These are phyloP conservation scores for Malania oleifera DNA, from an alignment of 164 flowering plant species.

Conservation along the genomic window DNA sequence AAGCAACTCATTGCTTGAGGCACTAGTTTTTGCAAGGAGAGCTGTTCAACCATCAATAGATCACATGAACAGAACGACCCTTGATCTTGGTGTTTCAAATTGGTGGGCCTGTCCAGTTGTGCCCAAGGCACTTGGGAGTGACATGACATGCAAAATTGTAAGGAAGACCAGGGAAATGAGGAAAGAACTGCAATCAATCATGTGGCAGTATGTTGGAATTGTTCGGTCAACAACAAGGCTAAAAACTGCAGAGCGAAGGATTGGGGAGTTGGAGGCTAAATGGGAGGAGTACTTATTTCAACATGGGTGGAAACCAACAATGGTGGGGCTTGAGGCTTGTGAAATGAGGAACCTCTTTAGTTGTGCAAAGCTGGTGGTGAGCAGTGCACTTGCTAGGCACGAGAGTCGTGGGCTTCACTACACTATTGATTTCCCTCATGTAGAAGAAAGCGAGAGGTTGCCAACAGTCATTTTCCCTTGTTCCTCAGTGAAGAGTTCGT, in stretches of 20 bases:
- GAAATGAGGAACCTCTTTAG: constrained; percentile 95
- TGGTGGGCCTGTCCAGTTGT: constrained; percentile 58
- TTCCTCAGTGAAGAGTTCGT: constrained; percentile 47
- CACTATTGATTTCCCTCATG: constrained; percentile 73
- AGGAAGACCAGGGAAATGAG: constrained; percentile 47
- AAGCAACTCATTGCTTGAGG: constrained; percentile 95
- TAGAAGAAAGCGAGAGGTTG: constrained; percentile 78
- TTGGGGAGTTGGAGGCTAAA: constrained; percentile 60
- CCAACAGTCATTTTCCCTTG: constrained; percentile 81
- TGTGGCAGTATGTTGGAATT: constrained; percentile 93
- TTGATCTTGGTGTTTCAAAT: constrained; percentile 29
- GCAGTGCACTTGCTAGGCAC: constrained; percentile 86
- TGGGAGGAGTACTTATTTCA: constrained; percentile 77
- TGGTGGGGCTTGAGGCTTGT: constrained; percentile 85
- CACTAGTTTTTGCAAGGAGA: constrained; percentile 85
- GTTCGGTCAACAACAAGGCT: constrained; percentile 77
- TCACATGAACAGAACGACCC: constrained; percentile 38
- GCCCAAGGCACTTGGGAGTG: constrained; percentile 43
- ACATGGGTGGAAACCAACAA: constrained; percentile 76
- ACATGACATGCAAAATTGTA: constrained; percentile 30
- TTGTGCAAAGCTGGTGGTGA: constrained; percentile 85
- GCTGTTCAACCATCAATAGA: constrained; percentile 85
- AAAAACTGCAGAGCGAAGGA: constrained; percentile 57
- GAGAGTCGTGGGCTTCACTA: constrained; percentile 98
- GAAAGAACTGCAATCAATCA: constrained; percentile 61